Conservation (phyloP, 305 asterid genomes). For the Fraxinus floribunda region DNA sequence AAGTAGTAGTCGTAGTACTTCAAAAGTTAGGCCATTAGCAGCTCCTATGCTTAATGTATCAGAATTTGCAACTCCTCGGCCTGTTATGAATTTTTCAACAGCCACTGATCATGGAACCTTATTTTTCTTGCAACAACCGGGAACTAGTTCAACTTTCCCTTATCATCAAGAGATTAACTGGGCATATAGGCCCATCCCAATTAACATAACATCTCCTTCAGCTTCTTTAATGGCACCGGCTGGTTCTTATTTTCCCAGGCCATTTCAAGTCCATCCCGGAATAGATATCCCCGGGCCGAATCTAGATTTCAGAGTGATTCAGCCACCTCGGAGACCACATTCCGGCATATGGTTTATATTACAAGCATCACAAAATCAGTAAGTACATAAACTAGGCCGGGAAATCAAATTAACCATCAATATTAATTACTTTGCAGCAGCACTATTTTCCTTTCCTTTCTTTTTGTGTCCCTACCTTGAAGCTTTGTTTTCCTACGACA, state of each 20-base stretch:
- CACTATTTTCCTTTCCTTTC: not conserved
- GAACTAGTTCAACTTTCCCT: conserved; percentile 24
- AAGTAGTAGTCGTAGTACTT: conserved; percentile 13
- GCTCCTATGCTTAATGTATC: conserved; percentile 21
- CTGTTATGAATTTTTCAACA: conserved; percentile 21
- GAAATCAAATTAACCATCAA: not conserved
- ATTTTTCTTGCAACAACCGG: conserved; percentile 39
- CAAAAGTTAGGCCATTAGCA: conserved; percentile 10
- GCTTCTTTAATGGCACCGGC: conserved; percentile 27
- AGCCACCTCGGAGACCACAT: conserved; percentile 78
- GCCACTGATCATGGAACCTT: conserved; percentile 29
- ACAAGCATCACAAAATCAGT: conserved; percentile 77
- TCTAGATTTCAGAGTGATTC: conserved; percentile 67
- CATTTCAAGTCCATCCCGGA: conserved; percentile 41
- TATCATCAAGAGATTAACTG: conserved; percentile 47
- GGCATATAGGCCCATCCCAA: conserved; percentile 52
- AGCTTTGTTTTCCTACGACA: conserved; percentile 8
- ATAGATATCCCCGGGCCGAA: conserved; percentile 26
- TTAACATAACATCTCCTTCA: conserved; percentile 24
- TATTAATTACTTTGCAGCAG: not conserved
- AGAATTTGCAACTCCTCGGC: conserved; percentile 37
- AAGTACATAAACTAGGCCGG: conserved; percentile 27
- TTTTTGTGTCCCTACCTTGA: conserved; percentile 17
- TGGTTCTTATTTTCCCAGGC: conserved; percentile 38
- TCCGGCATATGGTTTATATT: conserved; percentile 90